Conservation (phyloP, 176 grass and related monocot species). For the Raddia guianensis region DNA sequence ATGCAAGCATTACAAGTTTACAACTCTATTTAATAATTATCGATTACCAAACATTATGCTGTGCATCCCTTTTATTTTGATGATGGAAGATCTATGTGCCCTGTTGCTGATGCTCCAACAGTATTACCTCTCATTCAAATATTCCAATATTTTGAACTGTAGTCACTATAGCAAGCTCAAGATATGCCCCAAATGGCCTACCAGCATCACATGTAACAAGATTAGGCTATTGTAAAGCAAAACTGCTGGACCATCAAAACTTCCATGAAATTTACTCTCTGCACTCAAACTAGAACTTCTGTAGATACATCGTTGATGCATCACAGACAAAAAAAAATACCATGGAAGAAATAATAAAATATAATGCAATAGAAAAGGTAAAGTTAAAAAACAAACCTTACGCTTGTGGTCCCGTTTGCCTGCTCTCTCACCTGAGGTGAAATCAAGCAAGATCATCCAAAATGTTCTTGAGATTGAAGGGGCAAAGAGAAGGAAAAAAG, state of each 20-base stretch:
- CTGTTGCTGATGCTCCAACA: background rate
- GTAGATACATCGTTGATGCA: background rate
- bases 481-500: constrained; percentile 8
- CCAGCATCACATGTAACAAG: background rate
- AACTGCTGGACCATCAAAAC: background rate
- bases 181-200: background rate
- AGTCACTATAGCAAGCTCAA: background rate
- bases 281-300: constrained; percentile 5
- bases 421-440: constrained; percentile 71
- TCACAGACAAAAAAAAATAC: background rate
- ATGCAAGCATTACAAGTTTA: constrained; percentile 1
- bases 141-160: background rate
- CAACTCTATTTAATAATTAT: background rate
- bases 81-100: background rate
- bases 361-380: constrained; percentile 1
- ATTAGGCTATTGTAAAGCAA: constrained; percentile 1
- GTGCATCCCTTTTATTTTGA: constrained; percentile 7
- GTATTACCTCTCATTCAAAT: background rate
- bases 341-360: constrained; percentile 14
- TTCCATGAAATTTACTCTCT: constrained; percentile 5
- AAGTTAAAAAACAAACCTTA: constrained; percentile 66
- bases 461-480: constrained; percentile 17
- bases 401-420: constrained; percentile 92
- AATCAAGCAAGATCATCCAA: constrained; percentile 27
- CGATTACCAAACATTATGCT: background rate